Conservation (phyloP, 2,329 filamentous ascomycete genomes). For the Dactylellina haptotyla region DNA sequence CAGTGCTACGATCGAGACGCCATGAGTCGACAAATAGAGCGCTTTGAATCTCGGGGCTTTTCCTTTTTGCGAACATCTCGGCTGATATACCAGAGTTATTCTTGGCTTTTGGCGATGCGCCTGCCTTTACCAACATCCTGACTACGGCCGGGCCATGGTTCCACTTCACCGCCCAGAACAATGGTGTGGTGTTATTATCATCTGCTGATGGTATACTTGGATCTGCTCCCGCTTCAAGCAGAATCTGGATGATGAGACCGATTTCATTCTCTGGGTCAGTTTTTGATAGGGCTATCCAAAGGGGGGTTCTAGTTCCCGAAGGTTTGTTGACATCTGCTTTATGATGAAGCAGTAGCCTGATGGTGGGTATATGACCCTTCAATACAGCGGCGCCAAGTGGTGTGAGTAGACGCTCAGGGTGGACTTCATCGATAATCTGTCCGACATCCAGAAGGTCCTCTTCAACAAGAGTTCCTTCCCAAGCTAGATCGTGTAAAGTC, state of each 20-base stretch:
- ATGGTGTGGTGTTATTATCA: slow-evolving; percentile 12
- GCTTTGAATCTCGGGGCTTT: neutral
- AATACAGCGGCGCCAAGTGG: slow-evolving; percentile 21
- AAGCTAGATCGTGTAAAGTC: slow-evolving; percentile 6
- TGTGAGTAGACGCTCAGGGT: slow-evolving; percentile 6
- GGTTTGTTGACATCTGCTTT: slow-evolving; percentile 21
- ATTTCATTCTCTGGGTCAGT: neutral
- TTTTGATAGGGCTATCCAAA: slow-evolving; percentile 23
- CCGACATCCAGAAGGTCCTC: slow-evolving; percentile 3
- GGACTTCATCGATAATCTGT: slow-evolving; percentile 9
- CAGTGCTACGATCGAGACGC: neutral
- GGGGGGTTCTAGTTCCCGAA: slow-evolving; percentile 19
- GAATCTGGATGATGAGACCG: slow-evolving; percentile 15
- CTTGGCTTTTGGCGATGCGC: slow-evolving; percentile 2
- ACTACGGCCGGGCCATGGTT: slow-evolving; percentile 4
- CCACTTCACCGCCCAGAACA: slow-evolving; percentile 11
- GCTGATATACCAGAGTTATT: slow-evolving; percentile 5
- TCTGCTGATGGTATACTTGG: slow-evolving; percentile 8
- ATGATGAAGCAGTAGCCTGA: slow-evolving; percentile 4
- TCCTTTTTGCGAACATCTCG: slow-evolving; percentile 1
- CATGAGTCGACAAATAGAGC: neutral
- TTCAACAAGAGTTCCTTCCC: slow-evolving; percentile 19
- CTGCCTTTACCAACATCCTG: neutral
- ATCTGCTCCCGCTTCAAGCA: slow-evolving; percentile 24
- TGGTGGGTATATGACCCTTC: slow-evolving; percentile 7